Conservation (phyloP, 441 rosid genomes). For the Bruguiera hainesii region DNA sequence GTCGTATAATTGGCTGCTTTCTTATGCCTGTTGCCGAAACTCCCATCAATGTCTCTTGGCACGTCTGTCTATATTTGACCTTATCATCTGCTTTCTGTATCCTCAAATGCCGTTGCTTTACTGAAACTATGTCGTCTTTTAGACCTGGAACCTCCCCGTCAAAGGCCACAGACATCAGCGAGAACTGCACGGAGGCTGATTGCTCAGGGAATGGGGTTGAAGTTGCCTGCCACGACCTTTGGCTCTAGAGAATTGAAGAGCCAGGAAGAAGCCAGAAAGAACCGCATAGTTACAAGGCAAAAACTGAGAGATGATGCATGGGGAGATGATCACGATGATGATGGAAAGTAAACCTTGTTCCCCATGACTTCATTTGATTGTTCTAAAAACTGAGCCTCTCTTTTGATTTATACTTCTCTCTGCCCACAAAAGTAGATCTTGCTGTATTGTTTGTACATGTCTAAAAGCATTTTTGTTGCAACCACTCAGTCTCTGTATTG, state of each 20-base stretch:
- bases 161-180: constrained; percentile 83
- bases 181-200: constrained; percentile 87
- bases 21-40: no score
- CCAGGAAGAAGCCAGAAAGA: constrained; percentile 85
- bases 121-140: constrained; percentile 1
- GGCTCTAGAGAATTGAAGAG: constrained; percentile 60
- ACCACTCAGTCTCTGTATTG: no score
- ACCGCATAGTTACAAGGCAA: constrained; percentile 67
- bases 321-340: constrained; percentile 55
- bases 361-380: neutral
- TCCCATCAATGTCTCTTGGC: no score
- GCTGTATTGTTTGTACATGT: no score
- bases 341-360: constrained; percentile 12
- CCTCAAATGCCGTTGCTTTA: neutral
- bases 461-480: no score
- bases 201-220: constrained; percentile 88
- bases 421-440: no score
- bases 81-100: no score
- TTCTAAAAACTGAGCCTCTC: neutral
- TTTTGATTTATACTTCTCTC: neutral
- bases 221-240: constrained; percentile 52
- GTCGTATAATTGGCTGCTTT: no score
- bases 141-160: constrained; percentile 91
- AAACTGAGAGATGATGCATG: constrained; percentile 83
- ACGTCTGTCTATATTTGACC: no score